Evolutionary conservation across 345 rosid species (phyloP).

Genomic region (Arabis hirsuta): DNA sequence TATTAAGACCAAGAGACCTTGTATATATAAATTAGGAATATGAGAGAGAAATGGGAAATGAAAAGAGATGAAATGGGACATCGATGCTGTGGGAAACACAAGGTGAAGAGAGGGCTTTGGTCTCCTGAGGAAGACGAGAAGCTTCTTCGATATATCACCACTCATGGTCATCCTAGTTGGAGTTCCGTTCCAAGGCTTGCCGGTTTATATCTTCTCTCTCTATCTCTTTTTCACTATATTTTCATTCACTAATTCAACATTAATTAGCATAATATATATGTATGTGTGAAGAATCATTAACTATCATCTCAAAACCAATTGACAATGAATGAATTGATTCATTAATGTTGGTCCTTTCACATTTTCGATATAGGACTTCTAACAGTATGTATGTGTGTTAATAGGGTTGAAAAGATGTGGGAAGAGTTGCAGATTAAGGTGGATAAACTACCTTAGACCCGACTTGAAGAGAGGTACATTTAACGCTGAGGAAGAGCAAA

Average conservation of each 20-base stretch:
- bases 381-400: neutral
- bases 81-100: conserved; percentile 72
- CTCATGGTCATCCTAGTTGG: conserved; percentile 78
- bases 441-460: conserved; percentile 68
- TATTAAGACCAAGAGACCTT: conserved; percentile 31
- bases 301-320: neutral
- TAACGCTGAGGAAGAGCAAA: conserved; percentile 57
- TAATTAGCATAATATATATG: no score
- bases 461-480: conserved; percentile 61
- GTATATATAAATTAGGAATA: conserved; percentile 34
- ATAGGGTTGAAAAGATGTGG: conserved; percentile 69
- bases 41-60: conserved; percentile 32
- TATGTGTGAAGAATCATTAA: neutral
- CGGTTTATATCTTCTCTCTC: conserved; percentile 42
- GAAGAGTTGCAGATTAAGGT: conserved; percentile 66
- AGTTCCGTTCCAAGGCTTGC: conserved; percentile 82
- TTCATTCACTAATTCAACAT: neutral
- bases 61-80: conserved; percentile 60
- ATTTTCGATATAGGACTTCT: no score
- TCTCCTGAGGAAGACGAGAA: conserved; percentile 81
- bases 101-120: conserved; percentile 78
- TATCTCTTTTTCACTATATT: neutral
- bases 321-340: neutral
- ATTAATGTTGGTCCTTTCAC: neutral
- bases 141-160: conserved; percentile 62